Percentiles rank a stretch among this genome's conserved stretches.
Conservation (phyloP, 768 basidiomycete genomes). For the Mycena belliarum region DNA sequence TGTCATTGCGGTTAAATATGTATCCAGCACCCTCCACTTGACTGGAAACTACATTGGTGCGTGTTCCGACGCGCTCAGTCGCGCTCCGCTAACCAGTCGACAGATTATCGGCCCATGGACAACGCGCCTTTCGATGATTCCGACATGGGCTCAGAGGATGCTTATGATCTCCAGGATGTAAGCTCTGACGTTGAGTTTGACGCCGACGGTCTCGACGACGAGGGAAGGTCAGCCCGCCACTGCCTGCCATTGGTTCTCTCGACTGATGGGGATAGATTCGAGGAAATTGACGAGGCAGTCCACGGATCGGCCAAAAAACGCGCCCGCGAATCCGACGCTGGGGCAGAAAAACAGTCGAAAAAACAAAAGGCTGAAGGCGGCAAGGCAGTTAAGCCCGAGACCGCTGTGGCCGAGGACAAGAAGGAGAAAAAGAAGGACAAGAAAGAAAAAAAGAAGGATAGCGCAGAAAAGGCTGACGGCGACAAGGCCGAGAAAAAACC, state of each 20-base stretch:
- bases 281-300: constrained; percentile 59
- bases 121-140: constrained; percentile 44
- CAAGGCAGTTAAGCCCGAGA: constrained; percentile 19
- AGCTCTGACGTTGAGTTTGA: constrained; percentile 84
- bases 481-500: constrained; percentile 25
- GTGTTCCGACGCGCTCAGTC: constrained; percentile 21
- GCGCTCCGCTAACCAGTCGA: neutral
- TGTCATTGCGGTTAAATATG: constrained; percentile 16
- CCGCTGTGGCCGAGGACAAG: constrained; percentile 28
- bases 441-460: constrained; percentile 75
- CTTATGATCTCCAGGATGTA: constrained; percentile 69
- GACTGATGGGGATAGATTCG: constrained; percentile 59
- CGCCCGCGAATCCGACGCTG: constrained; percentile 61
- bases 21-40: constrained; percentile 65
- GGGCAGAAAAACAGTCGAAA: constrained; percentile 22
- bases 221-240: constrained; percentile 46
- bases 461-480: constrained; percentile 46
- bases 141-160: constrained; percentile 53
- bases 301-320: constrained; percentile 55
- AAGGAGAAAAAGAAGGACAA: constrained; percentile 61
- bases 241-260: neutral
- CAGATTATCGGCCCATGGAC: constrained; percentile 56
- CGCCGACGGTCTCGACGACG: constrained; percentile 57
- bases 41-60: constrained; percentile 85
- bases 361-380: constrained; percentile 25